Conservation (phyloP, 2,329 filamentous ascomycete species). For the Diaporthe destruens region DNA sequence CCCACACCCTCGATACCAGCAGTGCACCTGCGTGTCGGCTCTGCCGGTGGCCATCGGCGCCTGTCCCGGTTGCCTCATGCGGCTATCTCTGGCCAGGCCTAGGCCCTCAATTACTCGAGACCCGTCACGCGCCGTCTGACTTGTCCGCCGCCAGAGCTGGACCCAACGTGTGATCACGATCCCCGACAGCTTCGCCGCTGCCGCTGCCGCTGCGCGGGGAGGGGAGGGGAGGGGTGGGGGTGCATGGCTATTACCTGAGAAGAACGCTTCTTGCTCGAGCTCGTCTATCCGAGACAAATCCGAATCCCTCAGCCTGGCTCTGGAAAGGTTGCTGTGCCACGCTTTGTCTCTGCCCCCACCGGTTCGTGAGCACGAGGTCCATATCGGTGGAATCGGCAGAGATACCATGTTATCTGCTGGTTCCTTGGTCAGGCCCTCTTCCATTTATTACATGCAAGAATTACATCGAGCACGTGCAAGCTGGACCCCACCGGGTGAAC, state of each 20-base stretch:
- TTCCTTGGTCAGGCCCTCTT: too few relatives aligned
- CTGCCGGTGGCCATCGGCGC: constrained; percentile 9
- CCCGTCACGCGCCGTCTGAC: neutral
- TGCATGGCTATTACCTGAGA: constrained; percentile 4
- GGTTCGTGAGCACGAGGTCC: too few relatives aligned
- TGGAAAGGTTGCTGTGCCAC: too few relatives aligned
- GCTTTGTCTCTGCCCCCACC: too few relatives aligned
- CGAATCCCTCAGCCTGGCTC: neutral
- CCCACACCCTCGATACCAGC: neutral
- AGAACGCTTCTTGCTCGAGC: neutral
- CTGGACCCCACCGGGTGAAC: too few relatives aligned
- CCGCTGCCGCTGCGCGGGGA: neutral
- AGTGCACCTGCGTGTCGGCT: neutral
- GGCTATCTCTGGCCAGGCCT: neutral
- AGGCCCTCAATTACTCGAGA: neutral
- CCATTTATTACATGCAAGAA: too few relatives aligned
- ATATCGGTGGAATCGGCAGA: too few relatives aligned
- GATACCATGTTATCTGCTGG: too few relatives aligned
- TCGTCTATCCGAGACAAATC: neutral
- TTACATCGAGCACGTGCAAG: too few relatives aligned
- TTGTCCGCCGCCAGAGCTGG: neutral
- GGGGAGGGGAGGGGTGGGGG: too few relatives aligned
- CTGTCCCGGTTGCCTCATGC: neutral
- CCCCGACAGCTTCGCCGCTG: neutral
- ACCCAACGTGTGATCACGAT: neutral